Conservation (phyloP, 805 yeast species). For the Sugiyamaella boreocaroliniensis region DNA sequence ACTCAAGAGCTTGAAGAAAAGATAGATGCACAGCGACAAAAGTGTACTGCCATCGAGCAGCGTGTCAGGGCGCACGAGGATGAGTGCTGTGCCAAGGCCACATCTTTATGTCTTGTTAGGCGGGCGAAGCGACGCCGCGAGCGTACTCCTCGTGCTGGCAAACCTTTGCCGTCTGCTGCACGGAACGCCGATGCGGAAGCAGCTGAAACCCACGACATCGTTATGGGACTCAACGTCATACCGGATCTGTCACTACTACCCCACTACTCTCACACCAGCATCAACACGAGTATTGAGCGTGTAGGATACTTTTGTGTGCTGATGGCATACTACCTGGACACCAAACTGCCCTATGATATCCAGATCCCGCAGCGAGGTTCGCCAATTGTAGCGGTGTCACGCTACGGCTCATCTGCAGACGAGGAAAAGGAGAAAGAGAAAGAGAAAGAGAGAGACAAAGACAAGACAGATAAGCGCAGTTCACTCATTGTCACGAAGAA, state of each 20-base stretch:
- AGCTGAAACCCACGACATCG: conserved; percentile 20
- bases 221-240: conserved; percentile 26
- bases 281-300: conserved; percentile 30
- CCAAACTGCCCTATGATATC: conserved; percentile 28
- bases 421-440: no score
- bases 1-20: neutral
- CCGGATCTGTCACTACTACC: conserved; percentile 28
- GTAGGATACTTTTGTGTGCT: conserved; percentile 26
- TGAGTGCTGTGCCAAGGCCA: neutral
- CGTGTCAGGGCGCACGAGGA: neutral
- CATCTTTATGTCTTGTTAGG: neutral
- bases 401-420: conserved; percentile 1
- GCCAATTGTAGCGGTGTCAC: conserved; percentile 21
- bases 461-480: no score
- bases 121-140: neutral
- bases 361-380: conserved; percentile 24
- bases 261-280: conserved; percentile 24
- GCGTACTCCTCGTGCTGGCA: neutral
- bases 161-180: neutral
- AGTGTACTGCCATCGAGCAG: neutral
- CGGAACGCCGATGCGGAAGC: neutral
- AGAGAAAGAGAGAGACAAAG: no score
- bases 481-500: conserved; percentile 13
- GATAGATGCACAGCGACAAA: neutral
- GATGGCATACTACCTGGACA: conserved; percentile 28